Conservation (phyloP, 169 alveolate species). For the Neospora caninum region DNA sequence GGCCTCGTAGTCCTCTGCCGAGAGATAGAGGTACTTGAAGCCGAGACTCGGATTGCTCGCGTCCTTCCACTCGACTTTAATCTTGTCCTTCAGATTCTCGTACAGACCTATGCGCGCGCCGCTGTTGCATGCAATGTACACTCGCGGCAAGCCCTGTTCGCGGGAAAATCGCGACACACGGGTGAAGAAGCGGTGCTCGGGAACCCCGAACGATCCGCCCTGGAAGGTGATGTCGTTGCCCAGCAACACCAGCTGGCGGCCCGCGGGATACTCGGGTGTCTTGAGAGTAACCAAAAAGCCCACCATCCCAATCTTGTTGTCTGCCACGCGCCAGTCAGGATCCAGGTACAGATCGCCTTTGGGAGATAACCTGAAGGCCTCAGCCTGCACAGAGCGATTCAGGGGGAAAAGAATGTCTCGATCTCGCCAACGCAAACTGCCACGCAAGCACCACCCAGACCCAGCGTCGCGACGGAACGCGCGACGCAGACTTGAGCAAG, state of each 20-base stretch:
- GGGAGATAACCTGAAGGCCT: constrained; percentile 36
- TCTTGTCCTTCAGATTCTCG: constrained; percentile 72
- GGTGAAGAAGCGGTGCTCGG: constrained; percentile 78
- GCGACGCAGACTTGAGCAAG: no score
- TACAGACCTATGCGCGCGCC: constrained; percentile 88
- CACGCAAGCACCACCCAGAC: no score
- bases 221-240: constrained; percentile 83
- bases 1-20: constrained; percentile 73
- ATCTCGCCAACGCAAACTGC: no score
- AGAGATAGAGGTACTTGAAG: constrained; percentile 79
- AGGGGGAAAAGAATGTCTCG: neutral
- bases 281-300: constrained; percentile 56
- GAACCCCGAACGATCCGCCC: constrained; percentile 84
- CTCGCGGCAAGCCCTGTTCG: constrained; percentile 81
- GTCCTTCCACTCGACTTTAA: constrained; percentile 76
- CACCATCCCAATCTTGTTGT: constrained; percentile 67
- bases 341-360: constrained; percentile 59
- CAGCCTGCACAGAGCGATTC: constrained; percentile 18
- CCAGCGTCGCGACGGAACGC: no score
- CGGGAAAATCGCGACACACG: constrained; percentile 84
- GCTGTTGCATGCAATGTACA: constrained; percentile 83
- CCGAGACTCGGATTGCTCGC: constrained; percentile 79
- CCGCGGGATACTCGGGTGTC: constrained; percentile 82
- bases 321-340: constrained; percentile 57
- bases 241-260: constrained; percentile 81